Conservation (phyloP, 2,329 filamentous ascomycete genomes). For the Fusarium burgessii region DNA sequence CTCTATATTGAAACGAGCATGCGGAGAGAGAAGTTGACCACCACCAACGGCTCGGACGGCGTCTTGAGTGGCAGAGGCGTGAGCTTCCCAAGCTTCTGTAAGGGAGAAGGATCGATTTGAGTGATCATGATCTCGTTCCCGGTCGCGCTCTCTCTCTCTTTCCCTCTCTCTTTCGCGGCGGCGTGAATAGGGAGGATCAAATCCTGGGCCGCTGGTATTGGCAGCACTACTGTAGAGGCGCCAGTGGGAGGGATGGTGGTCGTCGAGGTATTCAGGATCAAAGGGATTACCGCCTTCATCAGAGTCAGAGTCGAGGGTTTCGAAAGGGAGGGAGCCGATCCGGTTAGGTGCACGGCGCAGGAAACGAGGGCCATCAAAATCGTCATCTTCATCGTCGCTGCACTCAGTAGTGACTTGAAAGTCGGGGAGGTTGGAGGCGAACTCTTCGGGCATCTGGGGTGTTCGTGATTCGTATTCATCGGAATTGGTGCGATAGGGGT, state of each 20-base stretch:
- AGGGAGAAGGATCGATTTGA: conserved; percentile 43
- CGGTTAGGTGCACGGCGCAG: conserved; percentile 62
- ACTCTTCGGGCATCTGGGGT: conserved; percentile 69
- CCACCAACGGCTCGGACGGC: conserved; percentile 68
- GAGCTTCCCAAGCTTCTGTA: conserved; percentile 58
- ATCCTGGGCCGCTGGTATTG: conserved; percentile 25
- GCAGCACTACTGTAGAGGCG: conserved; percentile 39
- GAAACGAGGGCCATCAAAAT: conserved; percentile 40
- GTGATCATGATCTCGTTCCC: conserved; percentile 32
- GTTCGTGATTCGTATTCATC: conserved; percentile 61
- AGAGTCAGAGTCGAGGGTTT: conserved; percentile 58
- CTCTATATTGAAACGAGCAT: conserved; percentile 87
- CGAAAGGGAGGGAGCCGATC: conserved; percentile 67
- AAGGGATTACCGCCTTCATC: conserved; percentile 49
- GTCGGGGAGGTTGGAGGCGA: conserved; percentile 60
- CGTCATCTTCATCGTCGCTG: conserved; percentile 68
- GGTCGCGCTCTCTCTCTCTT: conserved; percentile 28
- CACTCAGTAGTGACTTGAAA: conserved; percentile 70
- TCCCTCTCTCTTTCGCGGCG: conserved; percentile 36
- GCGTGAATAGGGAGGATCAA: conserved; percentile 27
- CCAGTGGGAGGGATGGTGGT: conserved; percentile 43
- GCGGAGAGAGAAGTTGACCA: conserved; percentile 74
- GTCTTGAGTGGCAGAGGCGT: conserved; percentile 67
- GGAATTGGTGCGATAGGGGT: conserved; percentile 55
- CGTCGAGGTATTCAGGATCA: conserved; percentile 46